Conservation (phyloP, 495 filamentous ascomycete species). For the Daldinia concentrica region DNA sequence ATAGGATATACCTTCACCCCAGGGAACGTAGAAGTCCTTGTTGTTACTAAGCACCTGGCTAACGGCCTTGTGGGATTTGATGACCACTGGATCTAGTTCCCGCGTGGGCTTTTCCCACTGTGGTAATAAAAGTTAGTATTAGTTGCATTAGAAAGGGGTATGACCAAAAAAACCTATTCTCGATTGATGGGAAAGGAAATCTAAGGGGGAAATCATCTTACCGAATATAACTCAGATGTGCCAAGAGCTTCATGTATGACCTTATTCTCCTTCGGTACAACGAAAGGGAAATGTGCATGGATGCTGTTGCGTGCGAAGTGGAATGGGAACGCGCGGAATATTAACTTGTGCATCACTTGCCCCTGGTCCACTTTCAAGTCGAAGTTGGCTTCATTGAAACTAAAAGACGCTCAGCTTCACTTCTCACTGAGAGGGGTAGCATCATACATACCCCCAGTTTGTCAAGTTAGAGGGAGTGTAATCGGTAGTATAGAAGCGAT, state of each 20-base stretch:
- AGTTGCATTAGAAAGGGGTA: background rate
- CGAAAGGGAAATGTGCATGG: constrained; percentile 79
- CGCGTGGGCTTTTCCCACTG: constrained; percentile 63
- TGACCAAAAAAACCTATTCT: background rate
- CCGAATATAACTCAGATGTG: constrained; percentile 68
- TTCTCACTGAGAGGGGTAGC: constrained; percentile 60
- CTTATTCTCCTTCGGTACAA: constrained; percentile 73
- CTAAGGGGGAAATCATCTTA: constrained; percentile 1
- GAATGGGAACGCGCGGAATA: constrained; percentile 73
- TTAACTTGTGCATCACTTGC: constrained; percentile 76
- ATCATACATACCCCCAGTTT: constrained; percentile 67
- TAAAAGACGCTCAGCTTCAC: constrained; percentile 72
- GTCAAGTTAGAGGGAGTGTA: constrained; percentile 77
- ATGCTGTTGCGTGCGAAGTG: constrained; percentile 74
- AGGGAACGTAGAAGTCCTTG: constrained; percentile 67
- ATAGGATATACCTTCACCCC: constrained; percentile 65
- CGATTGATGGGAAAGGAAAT: background rate
- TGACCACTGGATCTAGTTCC: constrained; percentile 61
- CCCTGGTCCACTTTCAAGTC: constrained; percentile 73
- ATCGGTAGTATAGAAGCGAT: constrained; percentile 79
- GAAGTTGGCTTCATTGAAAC: constrained; percentile 63
- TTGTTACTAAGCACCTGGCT: constrained; percentile 64
- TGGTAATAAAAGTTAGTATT: background rate
- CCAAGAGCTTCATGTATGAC: constrained; percentile 70
- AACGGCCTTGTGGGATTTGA: constrained; percentile 67